phyloP scores from a whole-genome alignment of 2,329 filamentous ascomycete genomes.

The Colletotrichum paranaense region DNA sequence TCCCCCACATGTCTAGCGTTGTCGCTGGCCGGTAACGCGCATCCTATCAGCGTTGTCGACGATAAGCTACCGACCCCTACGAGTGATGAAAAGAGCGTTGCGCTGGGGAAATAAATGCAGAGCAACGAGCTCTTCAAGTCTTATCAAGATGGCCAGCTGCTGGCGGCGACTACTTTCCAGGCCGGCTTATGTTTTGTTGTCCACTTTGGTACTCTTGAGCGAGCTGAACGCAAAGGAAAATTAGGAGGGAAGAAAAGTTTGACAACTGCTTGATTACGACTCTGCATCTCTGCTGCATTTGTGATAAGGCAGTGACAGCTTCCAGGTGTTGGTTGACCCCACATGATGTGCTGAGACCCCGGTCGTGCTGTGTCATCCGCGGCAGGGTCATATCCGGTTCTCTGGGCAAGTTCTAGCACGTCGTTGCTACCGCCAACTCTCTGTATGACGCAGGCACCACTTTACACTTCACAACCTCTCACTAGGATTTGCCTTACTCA shows the following conservation, averaged over 20 bases:
- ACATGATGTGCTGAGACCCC: background rate
- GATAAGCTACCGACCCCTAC: background rate
- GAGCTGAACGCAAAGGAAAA: background rate
- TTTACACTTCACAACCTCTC: slow-evolving; percentile 16
- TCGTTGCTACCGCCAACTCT: background rate
- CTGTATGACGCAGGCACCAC: slow-evolving; percentile 22
- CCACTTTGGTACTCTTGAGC: background rate
- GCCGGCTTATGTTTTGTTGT: too few relatives aligned
- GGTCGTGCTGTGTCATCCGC: slow-evolving; percentile 23
- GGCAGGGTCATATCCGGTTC: slow-evolving; percentile 25
- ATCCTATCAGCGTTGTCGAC: slow-evolving; percentile 1
- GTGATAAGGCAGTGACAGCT: background rate
- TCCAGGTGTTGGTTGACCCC: background rate
- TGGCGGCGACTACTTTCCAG: background rate
- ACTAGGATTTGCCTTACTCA: slow-evolving; percentile 21
- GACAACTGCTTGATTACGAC: background rate
- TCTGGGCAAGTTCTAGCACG: slow-evolving; percentile 11
- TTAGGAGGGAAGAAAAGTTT: background rate
- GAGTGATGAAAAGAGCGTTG: background rate
- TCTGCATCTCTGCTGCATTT: background rate
- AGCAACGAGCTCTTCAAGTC: background rate
- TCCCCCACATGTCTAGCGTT: background rate
- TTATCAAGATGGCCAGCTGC: background rate
- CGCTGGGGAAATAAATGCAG: background rate
- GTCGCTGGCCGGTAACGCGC: background rate